phyloP scores from a whole-genome alignment of 1,284 basidiomycete genomes.

The Earliella scabrosa region DNA sequence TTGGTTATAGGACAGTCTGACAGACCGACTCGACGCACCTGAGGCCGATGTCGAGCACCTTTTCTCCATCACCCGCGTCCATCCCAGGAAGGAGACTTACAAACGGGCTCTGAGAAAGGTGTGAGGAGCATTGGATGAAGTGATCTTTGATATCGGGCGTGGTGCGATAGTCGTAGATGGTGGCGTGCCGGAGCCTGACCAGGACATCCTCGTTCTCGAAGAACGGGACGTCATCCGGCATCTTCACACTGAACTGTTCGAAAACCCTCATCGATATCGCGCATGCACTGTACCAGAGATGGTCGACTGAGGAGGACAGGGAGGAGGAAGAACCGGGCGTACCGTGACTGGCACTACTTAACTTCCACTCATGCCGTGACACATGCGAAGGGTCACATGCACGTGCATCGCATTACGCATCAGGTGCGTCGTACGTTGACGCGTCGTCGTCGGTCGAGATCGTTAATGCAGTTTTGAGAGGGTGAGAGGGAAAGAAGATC shows the following conservation, averaged over 20 bases:
- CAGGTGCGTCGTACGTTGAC: no score
- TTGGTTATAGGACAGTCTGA: background rate
- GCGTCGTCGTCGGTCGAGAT: no score
- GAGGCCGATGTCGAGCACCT: constrained; percentile 7
- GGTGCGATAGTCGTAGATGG: constrained; percentile 3
- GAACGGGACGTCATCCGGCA: background rate
- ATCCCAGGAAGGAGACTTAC: background rate
- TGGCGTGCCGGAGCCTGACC: background rate
- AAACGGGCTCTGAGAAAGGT: background rate
- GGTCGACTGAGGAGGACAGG: no score
- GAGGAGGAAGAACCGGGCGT: no score
- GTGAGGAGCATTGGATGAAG: background rate
- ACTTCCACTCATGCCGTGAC: no score
- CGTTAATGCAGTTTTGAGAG: no score
- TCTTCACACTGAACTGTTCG: background rate
- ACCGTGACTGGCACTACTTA: no score
- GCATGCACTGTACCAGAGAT: no score
- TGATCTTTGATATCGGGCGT: background rate
- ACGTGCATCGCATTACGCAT: no score
- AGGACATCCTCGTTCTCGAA: constrained; percentile 7
- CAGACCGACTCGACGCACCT: constrained; percentile 1
- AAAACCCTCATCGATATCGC: no score
- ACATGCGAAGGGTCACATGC: no score
- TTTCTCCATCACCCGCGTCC: constrained; percentile 2
- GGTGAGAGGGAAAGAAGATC: no score